A percentile compares a stretch with the other conserved stretches of the same genome.
phyloP scores from a whole-genome alignment of 2,329 filamentous ascomycete genomes.

The Seiridium unicorne region DNA sequence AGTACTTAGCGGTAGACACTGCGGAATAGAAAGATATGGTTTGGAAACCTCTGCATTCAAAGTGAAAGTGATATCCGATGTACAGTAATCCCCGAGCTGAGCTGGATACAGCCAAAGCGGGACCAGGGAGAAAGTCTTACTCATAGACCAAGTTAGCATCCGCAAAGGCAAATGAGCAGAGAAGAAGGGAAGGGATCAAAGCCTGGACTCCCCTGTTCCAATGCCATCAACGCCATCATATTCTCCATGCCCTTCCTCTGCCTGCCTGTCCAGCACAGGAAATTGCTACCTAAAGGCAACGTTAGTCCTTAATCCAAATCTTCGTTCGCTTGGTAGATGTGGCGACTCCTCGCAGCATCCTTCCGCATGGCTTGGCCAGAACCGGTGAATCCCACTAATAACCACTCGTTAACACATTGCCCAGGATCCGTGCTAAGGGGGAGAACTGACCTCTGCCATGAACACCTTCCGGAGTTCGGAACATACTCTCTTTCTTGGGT shows the following conservation, averaged over 20 bases:
- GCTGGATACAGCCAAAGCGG: not conserved
- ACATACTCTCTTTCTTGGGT: conserved; percentile 92
- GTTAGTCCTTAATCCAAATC: conserved; percentile 67
- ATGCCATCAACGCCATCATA: conserved; percentile 15
- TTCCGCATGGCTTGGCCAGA: conserved; percentile 96
- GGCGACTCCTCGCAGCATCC: conserved; percentile 76
- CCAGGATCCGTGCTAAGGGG: not conserved
- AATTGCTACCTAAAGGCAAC: conserved; percentile 21
- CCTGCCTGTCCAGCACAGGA: conserved; percentile 4
- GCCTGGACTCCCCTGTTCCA: conserved; percentile 21
- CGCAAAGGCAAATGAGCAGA: conserved; percentile 18
- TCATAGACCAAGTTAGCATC: conserved; percentile 29
- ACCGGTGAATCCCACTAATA: conserved; percentile 87
- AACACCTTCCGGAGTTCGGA: conserved; percentile 84
- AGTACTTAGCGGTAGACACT: conserved; percentile 20
- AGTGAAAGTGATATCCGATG: conserved; percentile 5
- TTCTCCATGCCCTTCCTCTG: conserved; percentile 6
- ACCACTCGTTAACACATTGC: conserved; percentile 24
- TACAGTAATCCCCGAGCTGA: not conserved
- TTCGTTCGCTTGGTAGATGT: conserved; percentile 78
- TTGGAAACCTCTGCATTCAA: conserved; percentile 16
- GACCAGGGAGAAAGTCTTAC: conserved; percentile 17
- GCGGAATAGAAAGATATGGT: conserved; percentile 9
- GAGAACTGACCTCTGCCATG: conserved; percentile 72
- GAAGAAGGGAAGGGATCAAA: conserved; percentile 29